Base-by-base conservation (phyloP, 805 yeast genomes). In the Teunomyces stri region DNA sequence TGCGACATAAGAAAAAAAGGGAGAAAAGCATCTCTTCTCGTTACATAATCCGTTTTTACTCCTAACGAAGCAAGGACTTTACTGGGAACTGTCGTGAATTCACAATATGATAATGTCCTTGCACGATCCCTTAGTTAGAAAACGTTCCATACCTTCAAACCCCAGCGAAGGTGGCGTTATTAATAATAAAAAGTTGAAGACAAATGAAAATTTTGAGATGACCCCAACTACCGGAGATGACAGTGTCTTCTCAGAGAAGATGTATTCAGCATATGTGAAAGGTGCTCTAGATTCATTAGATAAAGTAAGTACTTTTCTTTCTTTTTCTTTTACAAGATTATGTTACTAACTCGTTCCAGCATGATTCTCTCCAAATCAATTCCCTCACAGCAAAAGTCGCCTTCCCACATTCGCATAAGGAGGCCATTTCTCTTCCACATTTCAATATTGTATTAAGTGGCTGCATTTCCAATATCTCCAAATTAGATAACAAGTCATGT, bases 241-340 rank as follows among this genome's bases (percentile, higher is more conserved):
- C 20, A 56, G 54, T 21, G 48, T 53, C 18, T 67, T 70, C 50
- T 64, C 72, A 35, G 73, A 67, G 42, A 64, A 65, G 57, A 68
- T 72, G 74, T 72, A 70, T 57, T 50, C 66, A 27, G 60, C 70
- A 39, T 78, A 78, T 58, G 81, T 87, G 30, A 76, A 76, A 53
- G 76, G 87, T 45, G 94, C 92, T 27, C 67, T 89, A 52, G 87
- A 82, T 42, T 78, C 85, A 45, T 69, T 87, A 57, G 90, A 85
- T 47, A 78, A 76, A 70, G 72, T 69, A 69, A 54, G 73, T 67
- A 45, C 46, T 44, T 34, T 38, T 36, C 29, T 45, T 37, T 37
- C 48, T 36, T 36, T 31, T 15, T 40, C 31, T 37, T 30, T 13
- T 25, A 6, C 22, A 18, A 35, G 30, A 36, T 27, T 15, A 29